Conservation (phyloP, 2,329 filamentous ascomycete genomes). For the Pyrenophora teres region DNA sequence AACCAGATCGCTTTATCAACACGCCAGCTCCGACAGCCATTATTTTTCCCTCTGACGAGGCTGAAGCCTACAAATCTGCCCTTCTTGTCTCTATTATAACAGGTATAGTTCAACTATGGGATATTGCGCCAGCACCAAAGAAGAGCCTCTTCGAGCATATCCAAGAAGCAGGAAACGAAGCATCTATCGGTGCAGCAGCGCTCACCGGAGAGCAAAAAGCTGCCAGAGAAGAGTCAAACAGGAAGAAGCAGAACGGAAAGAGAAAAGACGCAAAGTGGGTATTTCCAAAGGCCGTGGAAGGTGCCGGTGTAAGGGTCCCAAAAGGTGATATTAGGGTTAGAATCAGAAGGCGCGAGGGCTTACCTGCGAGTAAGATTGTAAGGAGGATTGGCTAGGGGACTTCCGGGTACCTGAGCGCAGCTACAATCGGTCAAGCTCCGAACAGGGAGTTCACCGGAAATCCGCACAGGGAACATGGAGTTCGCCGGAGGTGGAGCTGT, state of each 20-base stretch:
- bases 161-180: constrained; percentile 41
- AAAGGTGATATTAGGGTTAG: constrained; percentile 59
- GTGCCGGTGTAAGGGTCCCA: constrained; percentile 57
- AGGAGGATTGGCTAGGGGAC: constrained; percentile 17
- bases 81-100: constrained; percentile 38
- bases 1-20: constrained; percentile 34
- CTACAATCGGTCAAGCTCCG: background rate
- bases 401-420: constrained; percentile 3
- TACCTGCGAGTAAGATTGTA: constrained; percentile 18
- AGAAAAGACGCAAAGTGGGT: constrained; percentile 48
- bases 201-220: constrained; percentile 19
- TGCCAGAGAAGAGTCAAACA: constrained; percentile 13
- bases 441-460: background rate
- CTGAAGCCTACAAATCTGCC: constrained; percentile 28
- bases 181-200: constrained; percentile 33
- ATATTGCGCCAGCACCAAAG: constrained; percentile 39
- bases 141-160: constrained; percentile 39
- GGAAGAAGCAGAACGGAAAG: constrained; percentile 13
- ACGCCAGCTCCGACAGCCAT: constrained; percentile 21
- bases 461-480: no score
- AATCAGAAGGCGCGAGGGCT: constrained; percentile 50
- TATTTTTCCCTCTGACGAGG: constrained; percentile 14
- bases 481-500: no score
- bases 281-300: constrained; percentile 55
- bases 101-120: constrained; percentile 44